These are phyloP conservation scores for Carpinus viminea DNA, from an alignment of 306 rosid genomes.

Conservation along the genomic window DNA sequence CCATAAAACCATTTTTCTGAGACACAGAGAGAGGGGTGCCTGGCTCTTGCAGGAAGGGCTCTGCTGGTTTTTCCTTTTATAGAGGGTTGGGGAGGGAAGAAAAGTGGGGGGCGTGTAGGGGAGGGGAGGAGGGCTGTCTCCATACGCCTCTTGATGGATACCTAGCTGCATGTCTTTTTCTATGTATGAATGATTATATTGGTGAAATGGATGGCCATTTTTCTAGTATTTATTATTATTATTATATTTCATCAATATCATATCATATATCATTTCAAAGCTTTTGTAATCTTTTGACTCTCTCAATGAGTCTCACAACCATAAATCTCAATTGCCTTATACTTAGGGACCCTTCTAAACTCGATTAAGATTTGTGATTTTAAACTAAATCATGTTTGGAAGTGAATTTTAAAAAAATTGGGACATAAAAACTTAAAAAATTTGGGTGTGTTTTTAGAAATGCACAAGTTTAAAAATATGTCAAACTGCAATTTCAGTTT, in stretches of 20 bases:
- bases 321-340: no score
- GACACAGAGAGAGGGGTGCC: not conserved
- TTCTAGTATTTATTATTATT: conserved; percentile 8
- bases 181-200: conserved; percentile 46
- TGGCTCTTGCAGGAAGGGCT: not conserved
- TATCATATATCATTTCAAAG: no score
- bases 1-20: not conserved
- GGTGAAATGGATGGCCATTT: conserved; percentile 40
- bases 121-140: conserved; percentile 21
- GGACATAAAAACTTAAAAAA: no score
- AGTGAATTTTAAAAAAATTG: no score
- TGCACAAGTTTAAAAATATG: no score
- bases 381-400: no score
- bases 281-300: no score
- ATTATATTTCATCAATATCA: no score
- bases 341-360: not conserved
- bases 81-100: not conserved
- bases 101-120: conserved; percentile 9
- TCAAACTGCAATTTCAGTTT: no score
- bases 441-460: no score
- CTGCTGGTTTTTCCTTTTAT: not conserved
- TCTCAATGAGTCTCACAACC: not conserved
- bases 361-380: no score
- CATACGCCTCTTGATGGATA: not conserved
- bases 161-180: conserved; percentile 37